phyloP scores from a whole-genome alignment of 495 filamentous ascomycete genomes.

The Glonium stellatum region DNA sequence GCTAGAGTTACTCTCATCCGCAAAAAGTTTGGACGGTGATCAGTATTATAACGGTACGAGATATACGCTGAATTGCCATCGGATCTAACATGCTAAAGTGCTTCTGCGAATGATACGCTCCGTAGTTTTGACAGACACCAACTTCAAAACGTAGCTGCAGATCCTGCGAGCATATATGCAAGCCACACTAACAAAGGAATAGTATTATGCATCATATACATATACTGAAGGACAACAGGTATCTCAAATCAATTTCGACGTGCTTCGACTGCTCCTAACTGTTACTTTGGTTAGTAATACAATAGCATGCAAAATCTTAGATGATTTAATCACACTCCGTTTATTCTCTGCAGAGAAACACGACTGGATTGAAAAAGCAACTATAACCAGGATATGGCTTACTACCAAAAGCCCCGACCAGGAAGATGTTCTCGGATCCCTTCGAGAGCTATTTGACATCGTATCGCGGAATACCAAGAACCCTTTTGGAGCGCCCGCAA shows the following conservation, averaged over 20 bases:
- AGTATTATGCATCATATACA: constrained; percentile 61
- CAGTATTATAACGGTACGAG: constrained; percentile 28
- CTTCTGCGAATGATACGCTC: constrained; percentile 46
- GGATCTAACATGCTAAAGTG: constrained; percentile 20
- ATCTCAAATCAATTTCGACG: constrained; percentile 26
- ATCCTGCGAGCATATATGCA: neutral
- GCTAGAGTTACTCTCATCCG: constrained; percentile 53
- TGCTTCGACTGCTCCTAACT: constrained; percentile 9
- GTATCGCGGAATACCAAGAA: constrained; percentile 34
- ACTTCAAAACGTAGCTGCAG: constrained; percentile 51
- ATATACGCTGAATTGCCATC: neutral
- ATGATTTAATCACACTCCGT: constrained; percentile 50
- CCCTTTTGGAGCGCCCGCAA: constrained; percentile 46
- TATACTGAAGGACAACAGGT: constrained; percentile 47
- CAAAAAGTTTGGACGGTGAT: constrained; percentile 23
- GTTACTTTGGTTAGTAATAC: constrained; percentile 24
- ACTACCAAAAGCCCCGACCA: constrained; percentile 36
- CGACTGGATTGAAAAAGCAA: constrained; percentile 56
- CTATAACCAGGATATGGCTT: constrained; percentile 58
- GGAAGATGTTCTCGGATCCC: constrained; percentile 24
- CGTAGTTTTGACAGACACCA: constrained; percentile 51
- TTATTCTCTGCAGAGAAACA: constrained; percentile 38
- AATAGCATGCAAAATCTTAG: constrained; percentile 49
- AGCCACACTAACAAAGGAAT: constrained; percentile 3
- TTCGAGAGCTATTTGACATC: constrained; percentile 39